Evolutionary conservation across 169 alveolate species (phyloP), one percentile per base, ranked within the genome.

Genomic region (Blepharisma undulans): DNA sequence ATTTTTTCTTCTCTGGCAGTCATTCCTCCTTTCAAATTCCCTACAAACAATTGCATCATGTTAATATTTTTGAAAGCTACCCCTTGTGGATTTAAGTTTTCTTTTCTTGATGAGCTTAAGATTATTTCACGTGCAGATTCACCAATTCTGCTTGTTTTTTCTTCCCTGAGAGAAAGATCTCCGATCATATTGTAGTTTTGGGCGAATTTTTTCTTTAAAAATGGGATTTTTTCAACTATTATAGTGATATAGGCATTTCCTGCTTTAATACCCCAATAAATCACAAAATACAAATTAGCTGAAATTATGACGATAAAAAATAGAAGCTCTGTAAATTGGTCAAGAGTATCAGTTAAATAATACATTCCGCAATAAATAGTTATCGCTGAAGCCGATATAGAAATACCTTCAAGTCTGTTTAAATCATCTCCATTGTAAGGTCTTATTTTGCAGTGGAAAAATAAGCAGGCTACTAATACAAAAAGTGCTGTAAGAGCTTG

Each of bases 351-450:
- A 5, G 88, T 79, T 71, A 92, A 76, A 61, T 27, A 92, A 85
- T 89, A 93, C 30, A 93, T 30, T 27, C 93, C 92, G 19, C 94
- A 93, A 71, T 76, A 93, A 16, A 93, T 93, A 33, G 94, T 90
- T 0, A 93, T 12, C 22, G 89, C 18, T 1, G 95, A 82, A 4
- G 88, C 48, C 14, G 76, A 59, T 27, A 87, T 27, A 27, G 90
- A 21, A n/a, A 59, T 16, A 18, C 29, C 84, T 36, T 93, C 95
- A 48, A 93, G 84, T 19, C 77, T 84, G 66, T 93, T 93, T 8
- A 93, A 91, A 25, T 66, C 76, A 1, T 27, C 59, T 10, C 85
- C 48, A 27, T 80, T 33, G 76, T 80, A 93, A 5, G 95, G 95
- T 33, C 72, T 34, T 22, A 66, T 25, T 78, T 88, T 87, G n/a